phyloP scores from a whole-genome alignment of 148 eudicot genomes.

The Rhododendron molle region DNA sequence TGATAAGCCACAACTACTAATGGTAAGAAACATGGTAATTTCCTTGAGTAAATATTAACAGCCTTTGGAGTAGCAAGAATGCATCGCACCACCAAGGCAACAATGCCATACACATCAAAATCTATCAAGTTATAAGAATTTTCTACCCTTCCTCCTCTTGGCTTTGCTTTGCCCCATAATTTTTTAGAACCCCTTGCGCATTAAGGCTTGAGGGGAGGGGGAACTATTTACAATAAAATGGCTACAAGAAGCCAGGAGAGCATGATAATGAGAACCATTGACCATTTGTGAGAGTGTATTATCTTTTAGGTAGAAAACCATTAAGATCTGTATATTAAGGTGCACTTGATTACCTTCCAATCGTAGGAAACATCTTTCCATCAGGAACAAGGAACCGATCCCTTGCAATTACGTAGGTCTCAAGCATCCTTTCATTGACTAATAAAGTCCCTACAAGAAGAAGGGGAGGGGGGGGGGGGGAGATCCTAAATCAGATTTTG shows the following conservation, averaged over 20 bases:
- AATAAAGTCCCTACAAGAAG: slow-evolving; percentile 72
- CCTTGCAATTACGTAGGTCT: slow-evolving; percentile 92
- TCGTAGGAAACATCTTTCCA: slow-evolving; percentile 96
- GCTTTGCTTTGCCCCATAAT: not conserved
- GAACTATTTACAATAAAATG: not conserved
- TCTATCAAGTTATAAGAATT: not conserved
- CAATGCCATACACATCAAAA: not conserved
- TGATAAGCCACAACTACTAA: not conserved
- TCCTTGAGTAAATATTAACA: not conserved
- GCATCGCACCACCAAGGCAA: not conserved
- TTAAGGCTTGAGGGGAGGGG: not conserved
- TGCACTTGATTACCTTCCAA: slow-evolving; percentile 67
- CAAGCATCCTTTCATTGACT: slow-evolving; percentile 96
- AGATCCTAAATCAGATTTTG: not conserved
- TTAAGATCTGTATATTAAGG: not conserved
- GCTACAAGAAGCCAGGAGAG: slow-evolving; percentile 3
- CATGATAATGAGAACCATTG: not conserved
- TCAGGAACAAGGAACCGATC: slow-evolving; percentile 88
- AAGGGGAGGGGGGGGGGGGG: not conserved
- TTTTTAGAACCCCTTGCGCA: not conserved
- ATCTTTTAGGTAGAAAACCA: not conserved
- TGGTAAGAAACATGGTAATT: not conserved
- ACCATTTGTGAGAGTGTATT: not conserved
- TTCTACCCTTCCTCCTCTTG: not conserved
- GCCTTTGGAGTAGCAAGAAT: not conserved